These are phyloP conservation scores for Vitis labrusca DNA, from an alignment of 164 flowering plant genomes.

Conservation along the genomic window DNA sequence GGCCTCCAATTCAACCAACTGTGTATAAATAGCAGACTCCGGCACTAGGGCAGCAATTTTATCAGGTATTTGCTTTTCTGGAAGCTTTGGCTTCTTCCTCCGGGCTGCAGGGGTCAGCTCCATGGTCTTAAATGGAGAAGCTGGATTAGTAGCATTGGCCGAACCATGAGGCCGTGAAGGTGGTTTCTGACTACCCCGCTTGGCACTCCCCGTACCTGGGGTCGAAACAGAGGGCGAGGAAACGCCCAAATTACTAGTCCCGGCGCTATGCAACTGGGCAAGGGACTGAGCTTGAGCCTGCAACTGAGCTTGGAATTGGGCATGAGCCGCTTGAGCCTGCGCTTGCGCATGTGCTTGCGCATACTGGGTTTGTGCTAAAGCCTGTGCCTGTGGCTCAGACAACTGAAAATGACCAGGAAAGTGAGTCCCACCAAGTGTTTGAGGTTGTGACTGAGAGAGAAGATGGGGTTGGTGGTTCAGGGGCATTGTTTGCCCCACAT, in stretches of 20 bases:
- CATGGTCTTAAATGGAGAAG: constrained; percentile 63
- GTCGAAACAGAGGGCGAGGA: constrained; percentile 50
- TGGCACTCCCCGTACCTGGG: constrained; percentile 46
- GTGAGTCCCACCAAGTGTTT: constrained; percentile 35
- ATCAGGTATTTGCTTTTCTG: constrained; percentile 69
- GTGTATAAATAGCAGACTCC: constrained; percentile 75
- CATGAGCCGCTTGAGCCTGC: constrained; percentile 27
- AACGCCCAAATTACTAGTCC: constrained; percentile 29
- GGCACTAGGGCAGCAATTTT: constrained; percentile 76
- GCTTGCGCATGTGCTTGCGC: constrained; percentile 31
- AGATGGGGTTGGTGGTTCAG: constrained; percentile 41
- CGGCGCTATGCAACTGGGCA: constrained; percentile 33
- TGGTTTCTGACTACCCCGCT: constrained; percentile 65
- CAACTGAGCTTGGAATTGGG: constrained; percentile 27
- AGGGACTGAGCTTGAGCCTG: constrained; percentile 30
- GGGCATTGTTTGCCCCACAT: constrained; percentile 32
- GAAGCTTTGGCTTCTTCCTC: constrained; percentile 65
- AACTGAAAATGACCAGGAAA: constrained; percentile 45
- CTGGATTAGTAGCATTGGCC: constrained; percentile 25
- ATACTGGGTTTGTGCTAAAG: constrained; percentile 30
- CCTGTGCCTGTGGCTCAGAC: constrained; percentile 42
- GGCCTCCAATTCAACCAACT: constrained; percentile 73
- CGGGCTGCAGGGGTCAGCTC: constrained; percentile 83
- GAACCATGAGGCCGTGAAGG: constrained; percentile 66
- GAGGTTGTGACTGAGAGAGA: constrained; percentile 38